Conservation (phyloP, 495 filamentous ascomycete species). For the Talaromyces ruber region DNA sequence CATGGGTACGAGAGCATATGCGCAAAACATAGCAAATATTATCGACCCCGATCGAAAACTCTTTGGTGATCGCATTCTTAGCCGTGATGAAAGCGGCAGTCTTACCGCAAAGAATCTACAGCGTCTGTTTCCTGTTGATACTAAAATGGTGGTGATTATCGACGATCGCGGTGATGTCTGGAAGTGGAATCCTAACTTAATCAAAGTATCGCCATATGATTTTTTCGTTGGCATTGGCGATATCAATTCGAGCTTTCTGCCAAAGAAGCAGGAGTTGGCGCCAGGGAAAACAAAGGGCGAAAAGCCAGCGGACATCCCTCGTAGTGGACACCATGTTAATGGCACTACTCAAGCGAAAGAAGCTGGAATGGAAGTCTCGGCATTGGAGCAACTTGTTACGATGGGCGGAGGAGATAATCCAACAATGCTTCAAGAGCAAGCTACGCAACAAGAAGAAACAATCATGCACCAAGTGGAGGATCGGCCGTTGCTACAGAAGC, state of each 20-base stretch:
- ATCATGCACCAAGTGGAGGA: constrained; percentile 85
- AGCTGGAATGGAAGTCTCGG: constrained; percentile 34
- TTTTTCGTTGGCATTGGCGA: constrained; percentile 98
- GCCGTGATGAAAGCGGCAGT: constrained; percentile 91
- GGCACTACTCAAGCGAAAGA: constrained; percentile 22
- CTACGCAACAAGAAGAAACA: constrained; percentile 72
- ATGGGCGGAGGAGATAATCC: constrained; percentile 71
- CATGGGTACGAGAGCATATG: constrained; percentile 95
- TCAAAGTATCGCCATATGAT: constrained; percentile 91
- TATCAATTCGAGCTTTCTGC: constrained; percentile 96
- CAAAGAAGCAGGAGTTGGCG: constrained; percentile 71
- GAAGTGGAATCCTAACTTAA: constrained; percentile 86
- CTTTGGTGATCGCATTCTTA: constrained; percentile 91
- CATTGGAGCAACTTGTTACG: constrained; percentile 64
- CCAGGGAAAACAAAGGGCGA: constrained; percentile 14
- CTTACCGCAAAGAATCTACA: constrained; percentile 83
- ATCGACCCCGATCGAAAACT: constrained; percentile 85
- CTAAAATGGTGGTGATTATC: constrained; percentile 98
- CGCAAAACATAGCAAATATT: constrained; percentile 81
- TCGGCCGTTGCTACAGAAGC: constrained; percentile 75
- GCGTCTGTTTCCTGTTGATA: constrained; percentile 90
- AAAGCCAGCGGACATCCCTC: constrained; percentile 14
- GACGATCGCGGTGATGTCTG: constrained; percentile 98
- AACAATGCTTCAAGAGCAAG: constrained; percentile 61
- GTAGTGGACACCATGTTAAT: constrained; percentile 27